These are phyloP conservation scores for Hortaea werneckii DNA, from an alignment of 2,329 filamentous ascomycete species.

Conservation along the genomic window DNA sequence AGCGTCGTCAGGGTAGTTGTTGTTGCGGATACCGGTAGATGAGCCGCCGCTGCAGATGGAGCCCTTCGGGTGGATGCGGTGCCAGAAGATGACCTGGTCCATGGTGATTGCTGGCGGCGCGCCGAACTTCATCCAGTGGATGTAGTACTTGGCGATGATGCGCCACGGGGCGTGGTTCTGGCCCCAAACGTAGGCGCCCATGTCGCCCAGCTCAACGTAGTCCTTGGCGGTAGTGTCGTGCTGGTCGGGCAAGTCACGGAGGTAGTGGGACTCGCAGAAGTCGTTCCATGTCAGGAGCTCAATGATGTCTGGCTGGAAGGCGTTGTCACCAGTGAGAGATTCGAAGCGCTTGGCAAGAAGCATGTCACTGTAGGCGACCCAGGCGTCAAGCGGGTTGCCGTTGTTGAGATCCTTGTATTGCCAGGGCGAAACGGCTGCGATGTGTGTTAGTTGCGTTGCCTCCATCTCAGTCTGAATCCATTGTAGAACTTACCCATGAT, in stretches of 20 bases:
- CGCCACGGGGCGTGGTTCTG: slow-evolving; percentile 30
- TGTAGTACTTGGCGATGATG: slow-evolving; percentile 30
- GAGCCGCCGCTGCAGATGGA: slow-evolving; percentile 23
- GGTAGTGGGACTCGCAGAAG: slow-evolving; percentile 31
- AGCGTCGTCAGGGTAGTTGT: slow-evolving; percentile 23
- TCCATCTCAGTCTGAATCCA: slow-evolving; percentile 5
- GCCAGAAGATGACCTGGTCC: slow-evolving; percentile 31
- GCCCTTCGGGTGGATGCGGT: slow-evolving; percentile 28
- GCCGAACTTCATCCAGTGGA: slow-evolving; percentile 28
- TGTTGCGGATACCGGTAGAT: slow-evolving; percentile 23
- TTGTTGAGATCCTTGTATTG: slow-evolving; percentile 31
- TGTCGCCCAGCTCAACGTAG: slow-evolving; percentile 23
- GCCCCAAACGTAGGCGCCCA: slow-evolving; percentile 27
- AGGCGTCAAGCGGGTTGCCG: slow-evolving; percentile 24
- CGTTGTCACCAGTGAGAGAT: slow-evolving; percentile 15
- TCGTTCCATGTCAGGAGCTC: slow-evolving; percentile 32
- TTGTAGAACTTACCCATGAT: slow-evolving; percentile 27
- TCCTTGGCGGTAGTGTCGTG: slow-evolving; percentile 17
- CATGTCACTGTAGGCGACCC: slow-evolving; percentile 29
- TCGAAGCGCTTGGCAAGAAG: slow-evolving; percentile 26
- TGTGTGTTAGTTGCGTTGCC: slow-evolving; percentile 12
- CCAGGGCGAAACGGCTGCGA: slow-evolving; percentile 29
- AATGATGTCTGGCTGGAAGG: slow-evolving; percentile 28
- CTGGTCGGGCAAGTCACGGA: slow-evolving; percentile 26
- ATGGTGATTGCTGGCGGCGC: slow-evolving; percentile 21